These are phyloP conservation scores for Codiaeum variegatum DNA, from an alignment of 441 rosid genomes.

Conservation along the genomic window DNA sequence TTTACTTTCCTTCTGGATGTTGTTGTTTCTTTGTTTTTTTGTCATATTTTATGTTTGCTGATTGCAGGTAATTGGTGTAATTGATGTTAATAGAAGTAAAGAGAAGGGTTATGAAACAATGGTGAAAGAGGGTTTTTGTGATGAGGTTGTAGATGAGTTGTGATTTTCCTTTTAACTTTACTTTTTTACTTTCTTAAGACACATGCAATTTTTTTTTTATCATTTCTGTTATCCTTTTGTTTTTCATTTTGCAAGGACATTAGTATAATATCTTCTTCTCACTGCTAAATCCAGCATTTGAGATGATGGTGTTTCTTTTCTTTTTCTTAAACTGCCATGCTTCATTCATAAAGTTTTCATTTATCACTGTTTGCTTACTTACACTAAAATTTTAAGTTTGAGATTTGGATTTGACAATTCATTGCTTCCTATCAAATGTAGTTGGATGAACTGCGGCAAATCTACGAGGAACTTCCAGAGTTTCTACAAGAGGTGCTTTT, in stretches of 20 bases:
- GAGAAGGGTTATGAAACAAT: conserved; percentile 82
- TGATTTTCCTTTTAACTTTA: background rate
- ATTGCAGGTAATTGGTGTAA: conserved; percentile 76
- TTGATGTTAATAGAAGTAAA: conserved; percentile 78
- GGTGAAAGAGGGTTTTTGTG: conserved; percentile 88
- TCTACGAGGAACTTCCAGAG: conserved; percentile 90
- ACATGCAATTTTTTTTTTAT: conserved; percentile 2
- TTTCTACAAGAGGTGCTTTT: conserved; percentile 74
- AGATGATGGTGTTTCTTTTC: background rate
- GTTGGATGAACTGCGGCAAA: conserved; percentile 96
- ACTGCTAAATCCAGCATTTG: background rate
- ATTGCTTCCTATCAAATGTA: conserved; percentile 26
- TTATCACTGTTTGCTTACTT: conserved; percentile 9
- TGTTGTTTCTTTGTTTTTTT: conserved; percentile 1
- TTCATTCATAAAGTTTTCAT: conserved; percentile 1
- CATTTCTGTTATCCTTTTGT: background rate
- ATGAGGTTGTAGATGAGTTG: conserved; percentile 56
- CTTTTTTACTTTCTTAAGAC: background rate
- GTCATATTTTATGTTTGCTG: conserved; percentile 11
- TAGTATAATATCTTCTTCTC: background rate
- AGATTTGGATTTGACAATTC: background rate
- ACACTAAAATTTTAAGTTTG: conserved; percentile 14
- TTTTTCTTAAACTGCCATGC: background rate
- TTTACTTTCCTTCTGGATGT: background rate
- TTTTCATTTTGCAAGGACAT: background rate